phyloP scores from a whole-genome alignment of 192 early-diverging fungal species.

The Rhizophlyctis rosea region DNA sequence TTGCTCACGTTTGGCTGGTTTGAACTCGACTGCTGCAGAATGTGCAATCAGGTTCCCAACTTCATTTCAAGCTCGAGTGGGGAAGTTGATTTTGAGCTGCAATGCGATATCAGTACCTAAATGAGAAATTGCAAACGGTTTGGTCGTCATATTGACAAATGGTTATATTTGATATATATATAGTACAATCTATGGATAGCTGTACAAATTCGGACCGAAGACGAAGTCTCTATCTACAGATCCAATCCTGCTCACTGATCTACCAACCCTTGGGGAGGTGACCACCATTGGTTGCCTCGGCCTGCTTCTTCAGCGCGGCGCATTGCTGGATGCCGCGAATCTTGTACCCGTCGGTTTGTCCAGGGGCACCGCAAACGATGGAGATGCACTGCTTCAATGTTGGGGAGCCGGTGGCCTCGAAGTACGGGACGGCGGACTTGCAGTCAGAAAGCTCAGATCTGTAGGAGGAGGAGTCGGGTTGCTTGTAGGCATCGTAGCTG shows the following conservation, averaged over 20 bases:
- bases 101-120: no score
- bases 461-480: neutral
- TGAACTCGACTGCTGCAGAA: no score
- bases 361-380: conserved; percentile 23
- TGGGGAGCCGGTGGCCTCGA: conserved; percentile 17
- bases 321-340: conserved; percentile 19
- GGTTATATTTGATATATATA: no score
- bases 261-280: conserved; percentile 23
- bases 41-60: no score
- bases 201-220: neutral
- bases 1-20: no score
- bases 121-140: no score
- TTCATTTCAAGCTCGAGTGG: no score
- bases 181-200: no score
- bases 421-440: conserved; percentile 8
- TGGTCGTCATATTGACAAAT: no score
- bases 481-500: neutral
- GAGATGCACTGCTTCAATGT: conserved; percentile 24
- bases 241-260: neutral
- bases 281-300: conserved; percentile 19
- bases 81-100: no score
- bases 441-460: neutral
- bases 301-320: conserved; percentile 20
- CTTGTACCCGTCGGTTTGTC: conserved; percentile 12
- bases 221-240: neutral